Evolutionary conservation across 2,329 filamentous ascomycete species (phyloP), one percentile per base, ranked within the genome.

Genomic region (Coleophoma crateriformis): DNA sequence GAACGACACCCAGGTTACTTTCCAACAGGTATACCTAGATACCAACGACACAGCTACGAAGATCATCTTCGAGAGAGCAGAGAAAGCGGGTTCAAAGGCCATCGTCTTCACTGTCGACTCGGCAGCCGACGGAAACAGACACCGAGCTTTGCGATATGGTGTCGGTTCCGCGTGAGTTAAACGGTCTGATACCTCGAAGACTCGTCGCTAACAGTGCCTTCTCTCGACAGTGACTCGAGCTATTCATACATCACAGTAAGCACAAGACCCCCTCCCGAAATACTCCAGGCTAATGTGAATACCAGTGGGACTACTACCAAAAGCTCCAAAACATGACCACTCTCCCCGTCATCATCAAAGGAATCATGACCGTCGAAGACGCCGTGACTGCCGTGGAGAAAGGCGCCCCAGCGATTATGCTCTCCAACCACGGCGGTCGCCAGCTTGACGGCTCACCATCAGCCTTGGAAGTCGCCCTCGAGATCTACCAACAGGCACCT

Each of bases 401-500:
- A 4, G 47, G 47, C 41, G 48, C 20, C 50, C 50, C 5, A 59
- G 71, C 82, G 5, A 82, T 78, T 19, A 49, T 45, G n/a, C 44
- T 54, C 15, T 56, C 54, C 33, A 54, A 56, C 43, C 65, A 68
- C 52, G 80, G 78, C 1, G 80, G 79, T 0, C 60, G 81, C 10
- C 79, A 84, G 64, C 75, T 84, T 2, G 80, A 84, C 55, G 79
- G 79, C 0, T 38, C 35, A 3, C 35, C 35, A 4, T 38, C 35
- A 17, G 78, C 74, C 58, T 61, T 83, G 43, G 79, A 83, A 58
- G 77, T 77, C 3, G 57, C 82, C 52, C 77, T 82, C 65, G 74
- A 72, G 49, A 82, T 83, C 50, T 74, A 72, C 2, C 66, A 54
- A 55, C 65, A 57, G 13, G 44, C 43, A 11, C 52, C 50, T 10